Base-by-base conservation (phyloP, 2,329 filamentous ascomycete genomes). In the Atkinsonella texensis region DNA sequence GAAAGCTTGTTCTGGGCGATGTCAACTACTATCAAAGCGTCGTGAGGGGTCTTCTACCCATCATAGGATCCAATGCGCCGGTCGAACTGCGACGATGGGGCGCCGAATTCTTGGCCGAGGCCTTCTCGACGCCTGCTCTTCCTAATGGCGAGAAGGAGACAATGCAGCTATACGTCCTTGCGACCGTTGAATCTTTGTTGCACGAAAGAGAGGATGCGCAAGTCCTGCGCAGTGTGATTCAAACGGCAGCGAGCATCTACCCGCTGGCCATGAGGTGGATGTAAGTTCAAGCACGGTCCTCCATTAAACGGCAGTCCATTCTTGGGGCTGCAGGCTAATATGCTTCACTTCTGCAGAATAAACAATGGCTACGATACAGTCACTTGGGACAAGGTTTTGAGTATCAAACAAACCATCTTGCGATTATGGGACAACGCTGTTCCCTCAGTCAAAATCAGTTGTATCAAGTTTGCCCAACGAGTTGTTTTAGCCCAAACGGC, bases 381-480 rank as follows among this genome's bases (percentile, higher is more conserved):
- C 53, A 82, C 85, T 45, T 98, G 93, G 93, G 85, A 93, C 63
- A 81, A 84, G 57, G 94, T 97, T 80, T 77, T 81, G 50, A 79
- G 83, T 11, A 91, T 97, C 69, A 98, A 98, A 73, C 81, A 86
- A 51, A 86, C 84, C 60, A 93, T 98, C 58, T 69, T 98, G 54
- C 82, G 81, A 54, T 82, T 93, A 62, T 96, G 94, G 91, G 91
- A 96, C 60, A 79, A 75, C 43, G 84, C 87, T 17, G 72, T 80
- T 13, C 77, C 84, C 12, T 85, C 88, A 2, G 80, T 97, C 56
- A 84, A 84, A 60, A 84, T 97, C 66, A 95, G 89, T 74, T 97
- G 93, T 72, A 85, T 97, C 76, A 98, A 98, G 69, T 98, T 98
- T 67, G 85, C 89, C 39, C 91, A 98, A 71, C 83, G 88, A 56